A percentile compares a stretch with the other conserved stretches of the same genome.
Evolutionary conservation across 2,329 filamentous ascomycete species (phyloP).

Genomic region (Fusarium sp.): DNA sequence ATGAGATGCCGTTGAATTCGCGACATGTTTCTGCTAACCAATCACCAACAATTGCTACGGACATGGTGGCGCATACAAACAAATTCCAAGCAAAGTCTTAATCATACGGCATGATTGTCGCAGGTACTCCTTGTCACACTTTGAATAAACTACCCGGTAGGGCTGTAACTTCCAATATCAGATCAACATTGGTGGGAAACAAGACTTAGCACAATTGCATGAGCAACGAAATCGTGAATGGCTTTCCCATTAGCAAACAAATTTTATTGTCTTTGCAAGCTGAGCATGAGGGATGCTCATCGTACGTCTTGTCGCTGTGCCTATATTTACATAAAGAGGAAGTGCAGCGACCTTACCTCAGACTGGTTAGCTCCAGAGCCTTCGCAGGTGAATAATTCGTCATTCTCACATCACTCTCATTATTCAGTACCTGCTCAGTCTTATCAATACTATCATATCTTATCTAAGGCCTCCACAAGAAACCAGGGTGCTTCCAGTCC

Average conservation of each 20-base stretch:
- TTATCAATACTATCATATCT: neutral
- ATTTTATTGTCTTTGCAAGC: no score
- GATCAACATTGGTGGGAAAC: no score
- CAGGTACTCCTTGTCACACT: neutral
- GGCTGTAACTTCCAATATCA: neutral
- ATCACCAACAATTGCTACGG: neutral
- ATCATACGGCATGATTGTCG: neutral
- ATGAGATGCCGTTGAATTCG: neutral
- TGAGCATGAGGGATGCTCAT: no score
- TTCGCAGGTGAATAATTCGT: no score
- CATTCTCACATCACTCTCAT: no score
- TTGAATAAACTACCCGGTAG: neutral
- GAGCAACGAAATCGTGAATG: no score
- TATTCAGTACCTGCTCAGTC: no score
- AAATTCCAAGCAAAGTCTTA: neutral
- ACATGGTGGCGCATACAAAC: neutral
- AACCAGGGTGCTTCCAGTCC: conserved; percentile 31
- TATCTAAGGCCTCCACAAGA: conserved; percentile 22
- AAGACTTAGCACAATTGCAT: neutral
- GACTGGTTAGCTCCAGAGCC: no score
- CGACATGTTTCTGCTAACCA: neutral
- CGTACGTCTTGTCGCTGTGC: no score
- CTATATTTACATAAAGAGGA: no score
- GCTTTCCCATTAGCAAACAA: no score
- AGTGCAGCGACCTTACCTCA: no score